Conservation (phyloP, 2,329 filamentous ascomycete genomes). For the Colletotrichum magnum region DNA sequence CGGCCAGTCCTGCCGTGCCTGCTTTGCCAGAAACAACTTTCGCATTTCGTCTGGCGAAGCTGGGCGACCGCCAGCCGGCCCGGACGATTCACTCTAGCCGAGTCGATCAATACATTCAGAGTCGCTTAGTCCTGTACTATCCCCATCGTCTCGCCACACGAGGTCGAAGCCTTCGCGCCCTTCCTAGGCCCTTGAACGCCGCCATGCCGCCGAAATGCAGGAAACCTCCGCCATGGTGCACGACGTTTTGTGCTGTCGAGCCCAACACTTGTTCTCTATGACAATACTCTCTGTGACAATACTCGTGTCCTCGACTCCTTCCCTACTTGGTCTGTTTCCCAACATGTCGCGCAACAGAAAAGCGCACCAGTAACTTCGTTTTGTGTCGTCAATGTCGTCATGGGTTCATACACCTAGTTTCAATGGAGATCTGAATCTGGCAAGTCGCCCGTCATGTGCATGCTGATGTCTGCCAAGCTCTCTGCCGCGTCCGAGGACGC, state of each 20-base stretch:
- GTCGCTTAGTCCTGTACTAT: no score
- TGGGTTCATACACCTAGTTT: constrained; percentile 16
- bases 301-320: constrained; percentile 36
- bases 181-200: constrained; percentile 31
- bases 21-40: constrained; percentile 13
- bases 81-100: no score
- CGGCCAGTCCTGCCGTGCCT: background rate
- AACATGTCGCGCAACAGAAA: constrained; percentile 25
- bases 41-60: background rate
- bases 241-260: constrained; percentile 21
- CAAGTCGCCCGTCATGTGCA: constrained; percentile 58
- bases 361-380: constrained; percentile 13
- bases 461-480: constrained; percentile 61
- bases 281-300: constrained; percentile 12
- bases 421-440: constrained; percentile 51
- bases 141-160: no score
- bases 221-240: constrained; percentile 28
- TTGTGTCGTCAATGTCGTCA: constrained; percentile 38
- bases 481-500: constrained; percentile 70
- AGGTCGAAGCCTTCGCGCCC: constrained; percentile 17
- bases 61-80: no score
- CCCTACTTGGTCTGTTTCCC: constrained; percentile 30
- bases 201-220: constrained; percentile 34
- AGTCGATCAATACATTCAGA: no score
- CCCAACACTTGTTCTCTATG: constrained; percentile 19